Base-by-base conservation (phyloP, 306 rosid genomes). In the Fragaria nilgerrensis region DNA sequence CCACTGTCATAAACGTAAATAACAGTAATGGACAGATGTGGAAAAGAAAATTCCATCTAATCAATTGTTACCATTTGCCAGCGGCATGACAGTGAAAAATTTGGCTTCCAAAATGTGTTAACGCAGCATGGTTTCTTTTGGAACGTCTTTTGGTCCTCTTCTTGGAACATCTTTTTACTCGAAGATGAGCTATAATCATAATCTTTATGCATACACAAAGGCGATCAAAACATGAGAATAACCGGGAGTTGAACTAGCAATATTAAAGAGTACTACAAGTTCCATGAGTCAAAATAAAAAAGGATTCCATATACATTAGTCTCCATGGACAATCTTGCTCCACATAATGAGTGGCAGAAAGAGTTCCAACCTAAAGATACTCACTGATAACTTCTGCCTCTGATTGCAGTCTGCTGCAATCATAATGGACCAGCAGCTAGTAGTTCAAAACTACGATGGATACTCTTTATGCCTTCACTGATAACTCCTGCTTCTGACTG, bases 401-500 rank as follows among this genome's bases (percentile, higher is more conserved):
- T 53, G 25, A 53, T 53, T 49, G 7, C 55, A 49, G n/a, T n/a
- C n/a, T n/a, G n/a, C n/a, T 23, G 52, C 7, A 68, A 25, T 45
- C 37, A 29, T 3, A 32, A 34, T 7, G 74, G 14, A 36, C 67
- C 68, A 56, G 58, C 44, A 75, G 44, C 53, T 13, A 49, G 58
- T 34, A 3, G n/a, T 16, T 39, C 22, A 13, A 79, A 79, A 20
- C n/a, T 44, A 55, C 12, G 23, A 4, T 7, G 34, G 45, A 25
- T 4, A 7, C 56, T 47, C 34, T 15, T 74, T 10, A 75, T 80
- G 76, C 17, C 5, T 45, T 59, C 39, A 34, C 36, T 69, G 59
- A 80, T 59, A 20, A 3, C 32, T 14, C 32, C 14, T 16, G 48
- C 71, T 75, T 68, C 53, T 34, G 79, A 75, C 7, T 58, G 50